These are phyloP conservation scores for Mycena citricolor DNA, from an alignment of 1,284 basidiomycete species.

Conservation along the genomic window DNA sequence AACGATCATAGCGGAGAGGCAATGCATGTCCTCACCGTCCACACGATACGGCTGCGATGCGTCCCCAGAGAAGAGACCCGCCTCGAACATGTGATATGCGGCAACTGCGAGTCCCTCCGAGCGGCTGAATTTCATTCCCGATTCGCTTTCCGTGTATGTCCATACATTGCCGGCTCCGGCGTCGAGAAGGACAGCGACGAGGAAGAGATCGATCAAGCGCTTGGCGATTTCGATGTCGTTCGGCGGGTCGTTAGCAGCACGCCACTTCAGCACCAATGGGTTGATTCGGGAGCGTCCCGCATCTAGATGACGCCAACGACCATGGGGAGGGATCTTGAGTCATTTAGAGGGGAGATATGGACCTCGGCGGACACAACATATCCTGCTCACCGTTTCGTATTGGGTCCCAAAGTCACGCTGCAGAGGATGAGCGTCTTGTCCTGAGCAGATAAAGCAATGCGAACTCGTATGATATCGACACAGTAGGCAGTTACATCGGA, in stretches of 20 bases:
- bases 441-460: slow-evolving; percentile 14
- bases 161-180: slow-evolving; percentile 89
- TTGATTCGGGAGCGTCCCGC: slow-evolving; percentile 62
- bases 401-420: slow-evolving; percentile 82
- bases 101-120: slow-evolving; percentile 94
- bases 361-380: not conserved
- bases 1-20: not conserved
- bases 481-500: slow-evolving; percentile 78
- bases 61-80: slow-evolving; percentile 80
- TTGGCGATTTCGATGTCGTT: slow-evolving; percentile 64
- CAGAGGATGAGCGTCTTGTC: too few species aligned
- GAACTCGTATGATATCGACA: slow-evolving; percentile 75
- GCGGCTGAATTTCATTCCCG: slow-evolving; percentile 63
- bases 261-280: slow-evolving; percentile 60
- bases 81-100: slow-evolving; percentile 85
- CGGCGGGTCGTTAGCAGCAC: slow-evolving; percentile 42
- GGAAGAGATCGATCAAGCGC: slow-evolving; percentile 85
- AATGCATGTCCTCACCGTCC: slow-evolving; percentile 63
- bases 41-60: slow-evolving; percentile 65
- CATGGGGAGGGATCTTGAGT: slow-evolving; percentile 81
- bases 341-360: slow-evolving; percentile 3
- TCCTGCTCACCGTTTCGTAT: slow-evolving; percentile 55
- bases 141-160: slow-evolving; percentile 69
- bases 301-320: slow-evolving; percentile 89
- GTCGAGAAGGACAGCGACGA: slow-evolving; percentile 91